These are phyloP conservation scores for Elsinoe fawcettii DNA, from an alignment of 2,329 filamentous ascomycete genomes.

Conservation along the genomic window DNA sequence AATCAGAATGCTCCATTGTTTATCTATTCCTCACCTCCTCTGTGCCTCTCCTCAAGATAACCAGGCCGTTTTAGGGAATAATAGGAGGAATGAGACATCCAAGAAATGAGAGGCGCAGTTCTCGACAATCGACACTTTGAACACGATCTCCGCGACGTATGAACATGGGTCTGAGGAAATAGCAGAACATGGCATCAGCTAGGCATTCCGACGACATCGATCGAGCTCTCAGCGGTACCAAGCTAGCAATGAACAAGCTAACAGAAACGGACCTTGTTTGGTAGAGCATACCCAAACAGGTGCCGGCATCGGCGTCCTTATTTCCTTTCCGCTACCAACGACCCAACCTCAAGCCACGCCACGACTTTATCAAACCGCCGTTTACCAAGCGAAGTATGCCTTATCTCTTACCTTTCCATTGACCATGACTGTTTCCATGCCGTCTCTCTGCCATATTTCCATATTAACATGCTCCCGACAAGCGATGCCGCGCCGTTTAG, in stretches of 20 bases:
- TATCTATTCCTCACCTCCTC: background rate
- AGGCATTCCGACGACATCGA: background rate
- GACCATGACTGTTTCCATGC: background rate
- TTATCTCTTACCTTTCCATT: background rate
- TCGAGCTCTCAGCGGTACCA: background rate
- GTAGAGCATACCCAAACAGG: background rate
- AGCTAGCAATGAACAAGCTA: too few species aligned
- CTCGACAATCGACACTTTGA: background rate
- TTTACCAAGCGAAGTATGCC: conserved; percentile 4
- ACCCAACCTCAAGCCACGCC: conserved; percentile 11
- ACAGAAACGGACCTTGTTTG: too few species aligned
- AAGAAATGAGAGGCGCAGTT: background rate
- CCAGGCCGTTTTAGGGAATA: background rate
- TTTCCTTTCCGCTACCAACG: conserved; percentile 1
- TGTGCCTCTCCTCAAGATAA: background rate
- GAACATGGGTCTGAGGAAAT: too few species aligned
- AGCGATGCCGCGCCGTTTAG: conserved; percentile 12
- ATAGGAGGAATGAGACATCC: conserved; percentile 3
- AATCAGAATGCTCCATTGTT: conserved; percentile 11
- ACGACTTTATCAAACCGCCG: conserved; percentile 2
- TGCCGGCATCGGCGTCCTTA: conserved; percentile 1
- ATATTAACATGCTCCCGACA: background rate
- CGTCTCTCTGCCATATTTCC: background rate
- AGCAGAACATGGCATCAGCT: background rate
- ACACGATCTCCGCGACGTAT: background rate